Evolutionary conservation across 768 basidiomycete genomes (phyloP), one percentile per base, ranked within the genome.

Genomic region (Lactarius indigo): DNA sequence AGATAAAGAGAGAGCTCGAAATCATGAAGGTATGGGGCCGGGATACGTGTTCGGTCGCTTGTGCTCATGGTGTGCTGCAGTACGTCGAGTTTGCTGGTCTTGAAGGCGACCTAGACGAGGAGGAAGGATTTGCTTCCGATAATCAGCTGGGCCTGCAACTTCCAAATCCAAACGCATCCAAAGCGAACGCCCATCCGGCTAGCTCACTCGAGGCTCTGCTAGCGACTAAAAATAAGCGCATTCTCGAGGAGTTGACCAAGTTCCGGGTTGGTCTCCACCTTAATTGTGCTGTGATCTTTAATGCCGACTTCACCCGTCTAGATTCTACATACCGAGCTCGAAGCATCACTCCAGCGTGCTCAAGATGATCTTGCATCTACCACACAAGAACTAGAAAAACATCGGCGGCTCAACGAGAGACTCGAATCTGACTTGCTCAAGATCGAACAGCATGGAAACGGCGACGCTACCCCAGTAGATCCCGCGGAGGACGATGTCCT

Each of bases 1-100:
- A 98, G 78, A 87, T 98, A 74, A 98, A 98, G 79, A 89, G 97
- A 31, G 97, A 99, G 75, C 83, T 99, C 33, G 95, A 95, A 74
- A 98, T 99, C 70, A 92, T 98, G 93, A 98, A 99, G 87, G 97
- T 92, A 58, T 52, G 26, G 56, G 78, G 73, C 6, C 30, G 44
- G 23, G 3, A 54, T 52, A 3, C 28, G 18, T 33, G 0, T 30
- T 30, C 55, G 31, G 30, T 57, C 30, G 23, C 33, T 37, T 42
- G 13, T n/a, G 47, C 56, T 59, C 26, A 52, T 37, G 59, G 10
- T 39, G 15, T 65, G n/a, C 50, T 39, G 37, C 71, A 98, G 97
- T 98, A 90, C 71, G 96, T 99, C 65, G 96, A 98, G 74, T 98
- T 98, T 74, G 89, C 92, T 8, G 93, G 94, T 10, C 83, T 94